Conservation (phyloP, 805 yeast species). For the Debaryomyces prosopidis region DNA sequence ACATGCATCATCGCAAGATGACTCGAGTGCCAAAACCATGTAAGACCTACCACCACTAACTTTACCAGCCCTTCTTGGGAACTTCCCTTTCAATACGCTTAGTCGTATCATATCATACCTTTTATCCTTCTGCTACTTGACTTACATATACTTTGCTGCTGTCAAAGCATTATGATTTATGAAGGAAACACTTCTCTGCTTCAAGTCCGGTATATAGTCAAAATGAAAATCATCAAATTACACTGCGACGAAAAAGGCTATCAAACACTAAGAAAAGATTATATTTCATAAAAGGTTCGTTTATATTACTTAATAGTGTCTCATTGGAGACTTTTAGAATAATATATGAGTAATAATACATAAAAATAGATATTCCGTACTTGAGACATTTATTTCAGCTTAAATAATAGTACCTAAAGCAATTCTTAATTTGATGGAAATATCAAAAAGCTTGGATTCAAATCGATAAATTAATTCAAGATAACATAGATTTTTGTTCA, state of each 20-base stretch:
- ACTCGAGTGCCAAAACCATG: conserved; percentile 80
- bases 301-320: not conserved
- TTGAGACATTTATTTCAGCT: too few relatives aligned
- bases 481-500: not conserved
- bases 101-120: conserved; percentile 1
- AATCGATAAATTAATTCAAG: not conserved
- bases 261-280: not conserved
- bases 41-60: conserved; percentile 35
- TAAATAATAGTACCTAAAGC: not conserved
- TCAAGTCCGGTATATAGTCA: not conserved
- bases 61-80: too few relatives aligned
- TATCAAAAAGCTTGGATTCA: not conserved
- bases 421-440: not conserved
- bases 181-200: too few relatives aligned
- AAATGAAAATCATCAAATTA: not conserved
- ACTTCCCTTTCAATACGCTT: not conserved
- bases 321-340: not conserved
- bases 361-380: too few relatives aligned
- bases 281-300: too few relatives aligned
- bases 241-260: not conserved
- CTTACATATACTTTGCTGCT: not conserved
- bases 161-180: too few relatives aligned
- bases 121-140: not conserved
- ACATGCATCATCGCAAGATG: conserved; percentile 95
- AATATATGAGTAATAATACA: too few relatives aligned